These are phyloP conservation scores for Emmonsia crescens DNA, from an alignment of 2,329 filamentous ascomycete species.

Conservation along the genomic window DNA sequence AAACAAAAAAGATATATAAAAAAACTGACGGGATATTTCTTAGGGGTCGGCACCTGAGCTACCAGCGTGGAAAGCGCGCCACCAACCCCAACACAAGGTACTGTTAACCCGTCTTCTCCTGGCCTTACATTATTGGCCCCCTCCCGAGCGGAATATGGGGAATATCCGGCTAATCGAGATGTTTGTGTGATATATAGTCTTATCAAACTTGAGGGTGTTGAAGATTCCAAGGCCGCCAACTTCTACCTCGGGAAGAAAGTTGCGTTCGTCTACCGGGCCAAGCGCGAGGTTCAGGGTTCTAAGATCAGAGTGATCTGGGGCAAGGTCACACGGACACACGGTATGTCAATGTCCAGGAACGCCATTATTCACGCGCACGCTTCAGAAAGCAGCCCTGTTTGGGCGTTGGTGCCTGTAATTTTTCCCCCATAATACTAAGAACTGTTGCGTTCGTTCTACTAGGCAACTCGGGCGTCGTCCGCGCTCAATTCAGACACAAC, in stretches of 20 bases:
- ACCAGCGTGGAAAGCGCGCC: conserved; percentile 89
- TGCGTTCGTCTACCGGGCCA: conserved; percentile 95
- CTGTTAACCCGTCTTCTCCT: background rate
- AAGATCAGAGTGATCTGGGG: conserved; percentile 99
- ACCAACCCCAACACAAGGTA: conserved; percentile 72
- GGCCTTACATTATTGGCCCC: background rate
- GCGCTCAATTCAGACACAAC: conserved; percentile 93
- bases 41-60: conserved; percentile 96
- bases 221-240: conserved; percentile 75
- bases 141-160: background rate
- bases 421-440: background rate
- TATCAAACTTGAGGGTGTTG: conserved; percentile 98
- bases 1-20: background rate
- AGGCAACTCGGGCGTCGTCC: conserved; percentile 97
- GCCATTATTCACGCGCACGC: too few relatives aligned
- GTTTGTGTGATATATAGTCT: conserved; percentile 42
- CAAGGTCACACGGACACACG: conserved; percentile 93
- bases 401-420: too few relatives aligned
- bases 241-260: conserved; percentile 99
- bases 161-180: conserved; percentile 13
- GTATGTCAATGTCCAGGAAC: conserved; percentile 41
- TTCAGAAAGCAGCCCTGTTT: too few relatives aligned
- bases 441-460: conserved; percentile 1
- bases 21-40: conserved; percentile 15
- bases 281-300: conserved; percentile 88